phyloP scores from a whole-genome alignment of 441 rosid species.

The Brassica hybrid region DNA sequence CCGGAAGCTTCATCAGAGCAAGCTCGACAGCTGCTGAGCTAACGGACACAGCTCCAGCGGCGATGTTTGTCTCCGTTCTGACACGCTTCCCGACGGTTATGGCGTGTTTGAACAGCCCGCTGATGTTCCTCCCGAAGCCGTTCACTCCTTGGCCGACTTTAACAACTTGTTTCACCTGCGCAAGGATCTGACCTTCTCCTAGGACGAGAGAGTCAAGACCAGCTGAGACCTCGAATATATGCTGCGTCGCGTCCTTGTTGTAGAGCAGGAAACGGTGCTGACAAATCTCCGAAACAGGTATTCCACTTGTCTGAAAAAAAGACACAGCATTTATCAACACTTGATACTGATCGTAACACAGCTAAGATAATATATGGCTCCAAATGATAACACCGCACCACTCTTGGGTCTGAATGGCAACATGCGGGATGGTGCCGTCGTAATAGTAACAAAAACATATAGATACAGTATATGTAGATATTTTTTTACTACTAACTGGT shows the following conservation, averaged over 20 bases:
- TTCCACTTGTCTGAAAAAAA: conserved; percentile 94
- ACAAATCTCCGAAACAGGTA: conserved; percentile 80
- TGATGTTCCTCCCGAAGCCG: conserved; percentile 90
- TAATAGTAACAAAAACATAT: too few relatives aligned
- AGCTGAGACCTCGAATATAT: conserved; percentile 88
- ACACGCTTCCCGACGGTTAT: conserved; percentile 90
- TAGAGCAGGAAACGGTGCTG: conserved; percentile 79
- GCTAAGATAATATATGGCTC: not conserved
- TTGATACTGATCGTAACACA: conserved; percentile 14
- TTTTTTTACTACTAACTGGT: too few relatives aligned
- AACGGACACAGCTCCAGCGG: conserved; percentile 92
- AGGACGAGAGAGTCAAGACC: conserved; percentile 94
- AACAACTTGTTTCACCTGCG: conserved; percentile 96
- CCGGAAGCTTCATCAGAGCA: conserved; percentile 88
- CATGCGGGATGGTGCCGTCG: too few relatives aligned
- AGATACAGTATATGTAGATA: not conserved
- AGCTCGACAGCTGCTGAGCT: conserved; percentile 97
- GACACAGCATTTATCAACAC: not conserved
- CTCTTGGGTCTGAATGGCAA: too few relatives aligned
- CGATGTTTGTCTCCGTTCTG: conserved; percentile 85
- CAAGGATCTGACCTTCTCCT: conserved; percentile 95
- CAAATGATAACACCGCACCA: too few relatives aligned
- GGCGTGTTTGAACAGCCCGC: conserved; percentile 89
- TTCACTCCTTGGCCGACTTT: conserved; percentile 94
- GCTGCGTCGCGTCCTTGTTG: conserved; percentile 88